Evolutionary conservation across 108 stramenopile species (phyloP).

Genomic region (Nitzschia inconspicua): DNA sequence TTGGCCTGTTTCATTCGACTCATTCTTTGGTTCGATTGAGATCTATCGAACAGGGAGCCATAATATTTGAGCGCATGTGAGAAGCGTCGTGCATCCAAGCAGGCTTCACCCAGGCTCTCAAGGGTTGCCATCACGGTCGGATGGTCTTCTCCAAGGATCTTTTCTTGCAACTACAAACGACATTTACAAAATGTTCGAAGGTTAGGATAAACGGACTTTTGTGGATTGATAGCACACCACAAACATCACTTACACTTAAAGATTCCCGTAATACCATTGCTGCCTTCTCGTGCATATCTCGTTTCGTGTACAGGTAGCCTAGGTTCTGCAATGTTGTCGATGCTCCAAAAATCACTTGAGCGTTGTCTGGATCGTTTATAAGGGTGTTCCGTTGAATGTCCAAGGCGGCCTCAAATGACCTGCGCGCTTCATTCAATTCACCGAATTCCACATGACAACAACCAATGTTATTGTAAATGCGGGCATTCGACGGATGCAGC

Average conservation of each 20-base stretch:
- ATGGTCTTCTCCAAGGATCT: slow-evolving; percentile 27
- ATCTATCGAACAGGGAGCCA: slow-evolving; percentile 33
- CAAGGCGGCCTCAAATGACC: slow-evolving; percentile 47
- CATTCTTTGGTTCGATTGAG: slow-evolving; percentile 3
- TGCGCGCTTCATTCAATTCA: slow-evolving; percentile 38
- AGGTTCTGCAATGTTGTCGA: slow-evolving; percentile 62
- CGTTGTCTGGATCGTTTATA: slow-evolving; percentile 39
- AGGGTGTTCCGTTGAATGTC: slow-evolving; percentile 51
- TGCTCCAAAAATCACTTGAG: slow-evolving; percentile 40
- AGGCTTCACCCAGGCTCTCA: slow-evolving; percentile 45
- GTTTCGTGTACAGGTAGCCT: slow-evolving; percentile 46
- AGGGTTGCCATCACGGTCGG: slow-evolving; percentile 41
- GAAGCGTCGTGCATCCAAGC: slow-evolving; percentile 8
- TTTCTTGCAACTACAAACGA: slow-evolving; percentile 42
- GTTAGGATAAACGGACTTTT: not conserved
- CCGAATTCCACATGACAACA: slow-evolving; percentile 56
- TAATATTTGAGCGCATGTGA: slow-evolving; percentile 32
- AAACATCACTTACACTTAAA: slow-evolving; percentile 26
- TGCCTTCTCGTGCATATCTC: slow-evolving; percentile 37
- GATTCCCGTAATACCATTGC: slow-evolving; percentile 42
- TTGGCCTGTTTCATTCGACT: slow-evolving; percentile 25
- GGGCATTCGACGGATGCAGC: slow-evolving; percentile 43
- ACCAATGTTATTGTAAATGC: slow-evolving; percentile 64
- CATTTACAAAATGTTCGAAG: not conserved
- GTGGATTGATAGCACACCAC: not conserved